Evolutionary conservation across 1,284 basidiomycete species (phyloP), one percentile per base, ranked within the genome.

Genomic region (Farysia itapuensis): DNA sequence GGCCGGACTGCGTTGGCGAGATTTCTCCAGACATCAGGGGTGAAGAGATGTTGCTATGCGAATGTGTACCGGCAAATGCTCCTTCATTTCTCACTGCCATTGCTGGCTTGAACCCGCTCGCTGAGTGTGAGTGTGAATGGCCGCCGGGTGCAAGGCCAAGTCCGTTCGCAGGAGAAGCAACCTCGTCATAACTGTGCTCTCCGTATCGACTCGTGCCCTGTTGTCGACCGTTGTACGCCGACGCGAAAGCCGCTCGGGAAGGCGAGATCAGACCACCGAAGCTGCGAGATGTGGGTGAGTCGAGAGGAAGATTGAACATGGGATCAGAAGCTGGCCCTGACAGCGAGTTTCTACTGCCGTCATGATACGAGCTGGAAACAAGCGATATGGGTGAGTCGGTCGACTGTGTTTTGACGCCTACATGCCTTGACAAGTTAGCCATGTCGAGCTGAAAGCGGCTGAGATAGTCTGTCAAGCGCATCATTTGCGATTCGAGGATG

Each of bases 401-500:
- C 14, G 53, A 54, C 26, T 48, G 53, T n/a, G 53, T 59, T 33
- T 66, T 51, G 36, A 65, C 47, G 14, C 65, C 65, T n/a, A 63
- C 43, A 16, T 58, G 45, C 16, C 51, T 35, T 1, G 64, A 61
- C 3, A 71, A 45, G 26, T 50, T 47, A 18, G 49, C 54, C 45
- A 75, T 50, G 25, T 73, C 67, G 24, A 67, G 61, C 29, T 66
- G 66, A 19, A 75, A 53, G 35, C 58, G 67, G 18, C 42, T 39
- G 15, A 76, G 66, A 19, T 64, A 65, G 35, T 67, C 65, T 12
- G 60, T 52, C 0, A 75, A 48, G 20, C 61, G 48, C 22, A 58
- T 30, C 23, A 77, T 59, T 34, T 75, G 72, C 6, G 50, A 45
- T 31, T 77, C 75, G 20, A 77, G 53, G 9, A 43, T 38, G 15